Base-by-base conservation (phyloP, 2,329 filamentous ascomycete genomes). In the Fusarium praegraminearum region DNA sequence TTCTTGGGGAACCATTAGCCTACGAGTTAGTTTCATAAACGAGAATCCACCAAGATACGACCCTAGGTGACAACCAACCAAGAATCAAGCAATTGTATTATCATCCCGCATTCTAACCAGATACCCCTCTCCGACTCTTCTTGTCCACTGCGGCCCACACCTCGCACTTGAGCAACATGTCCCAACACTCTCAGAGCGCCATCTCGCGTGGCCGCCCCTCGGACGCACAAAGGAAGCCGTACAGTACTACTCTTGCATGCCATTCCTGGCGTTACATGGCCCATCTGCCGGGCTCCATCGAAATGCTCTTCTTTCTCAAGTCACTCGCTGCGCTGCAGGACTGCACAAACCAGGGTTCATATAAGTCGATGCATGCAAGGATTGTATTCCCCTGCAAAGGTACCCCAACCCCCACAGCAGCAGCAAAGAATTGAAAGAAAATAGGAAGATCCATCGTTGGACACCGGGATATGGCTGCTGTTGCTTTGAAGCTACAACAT, bases 121-220 rank as follows among this genome's bases (percentile, higher is more conserved):
- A 22, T 44, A 43, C 36, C 40, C 52, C 52, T 55, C 54, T 26
- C 50, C 38, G 43, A 59, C 32, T 36, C 33, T 22, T 28, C 52
- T 18, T 52, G 20, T 55, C 56, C 49, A 44, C 56, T 54, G 44
- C 67, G 50, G 57, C 67, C 64, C 67, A 70, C 67, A 70, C 67
- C 67, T 70, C 54, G 64, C 15, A 70, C 67, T 57, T 64, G 67
- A 47, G 64, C 41, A 52, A 55, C 54, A 54, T 51, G 65, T 45
- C 66, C 62, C 62, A 63, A 59, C 66, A 63, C 51, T 10, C 54
- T 45, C 36, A 55, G 67, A 70, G 69, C 71, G 69, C 67, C 69
- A 75, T 75, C 73, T 74, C 73, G 73, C 73, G 73, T 75, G 73
- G 73, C 67, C 63, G 70, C 67, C 71, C 60, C 61, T 68, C 70